Evolutionary conservation across 2,329 filamentous ascomycete genomes (phyloP), one percentile per base, ranked within the genome.

Genomic region (Biscogniauxia marginata): DNA sequence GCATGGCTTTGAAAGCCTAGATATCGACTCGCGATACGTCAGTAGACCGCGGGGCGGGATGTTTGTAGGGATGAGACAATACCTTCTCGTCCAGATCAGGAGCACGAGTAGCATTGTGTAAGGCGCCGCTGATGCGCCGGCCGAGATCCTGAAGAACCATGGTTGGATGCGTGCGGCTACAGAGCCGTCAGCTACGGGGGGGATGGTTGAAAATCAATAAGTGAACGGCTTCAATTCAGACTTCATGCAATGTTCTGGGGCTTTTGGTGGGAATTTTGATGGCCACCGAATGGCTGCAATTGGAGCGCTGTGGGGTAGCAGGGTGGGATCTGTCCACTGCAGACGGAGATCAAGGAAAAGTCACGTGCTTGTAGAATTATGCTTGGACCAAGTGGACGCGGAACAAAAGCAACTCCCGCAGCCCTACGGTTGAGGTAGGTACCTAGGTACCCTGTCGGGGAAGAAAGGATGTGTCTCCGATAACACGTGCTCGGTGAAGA

Each of bases 121-220:
- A 90, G 69, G 95, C 95, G 81, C 91, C 86, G 79, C 97, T 98
- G 76, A 99, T 98, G 79, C 95, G 95, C 82, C 93, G 92, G 68
- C 95, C 95, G 58, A 99, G 85, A 84, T 99, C 95, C 86, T 96
- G 93, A 72, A 99, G 89, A 83, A 99, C 95, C 95, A 99, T 99
- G 72, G 70, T 72, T 25, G 2, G 6, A 16, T 24, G 16, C 30
- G 44, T 48, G 44, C 52, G 56, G 52, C 61, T 53, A 53, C 48
- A 4, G 46, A 57, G 58, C 56, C 55, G 30, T 39, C 30, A 16
- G n/a, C n/a, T 11, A 16, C 2, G 11, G 30, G 30, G 30, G 13
- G 30, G 30, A 39, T 16, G 13, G 30, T n/a, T 9, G 30, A 9
- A 39, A 16, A 16, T 39, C 13, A 16, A 39, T 39, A 4, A 9